These are phyloP conservation scores for Hirsutella minnesotensis DNA, from an alignment of 2,329 filamentous ascomycete species.

Conservation along the genomic window DNA sequence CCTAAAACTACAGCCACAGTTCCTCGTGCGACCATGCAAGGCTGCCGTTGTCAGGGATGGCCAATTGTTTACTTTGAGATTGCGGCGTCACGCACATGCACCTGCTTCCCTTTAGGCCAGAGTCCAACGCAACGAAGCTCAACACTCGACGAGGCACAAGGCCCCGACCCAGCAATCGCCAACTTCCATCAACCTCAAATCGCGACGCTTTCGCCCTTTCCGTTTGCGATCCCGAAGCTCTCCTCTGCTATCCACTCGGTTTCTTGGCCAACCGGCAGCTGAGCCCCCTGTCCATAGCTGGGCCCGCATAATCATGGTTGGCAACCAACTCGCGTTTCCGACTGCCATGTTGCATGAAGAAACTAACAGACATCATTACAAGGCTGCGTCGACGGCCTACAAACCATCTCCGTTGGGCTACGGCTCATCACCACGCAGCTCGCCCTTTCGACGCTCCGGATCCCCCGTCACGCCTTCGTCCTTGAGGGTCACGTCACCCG, in stretches of 20 bases:
- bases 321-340: conserved; percentile 9
- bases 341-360: conserved; percentile 7
- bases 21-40: conserved; percentile 8
- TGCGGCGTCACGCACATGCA: not conserved
- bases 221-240: not conserved
- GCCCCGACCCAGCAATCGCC: too few relatives aligned
- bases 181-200: too few relatives aligned
- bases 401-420: conserved; percentile 63
- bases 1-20: conserved; percentile 8
- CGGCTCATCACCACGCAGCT: conserved; percentile 52
- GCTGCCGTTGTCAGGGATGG: conserved; percentile 12
- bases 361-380: conserved; percentile 23
- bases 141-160: too few relatives aligned
- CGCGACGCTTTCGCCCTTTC: too few relatives aligned
- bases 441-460: conserved; percentile 50
- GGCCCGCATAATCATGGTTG: conserved; percentile 17
- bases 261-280: conserved; percentile 10
- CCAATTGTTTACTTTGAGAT: conserved; percentile 14
- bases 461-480: conserved; percentile 54
- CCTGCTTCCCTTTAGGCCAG: not conserved
- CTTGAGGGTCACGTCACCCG: conserved; percentile 53
- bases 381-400: conserved; percentile 47
- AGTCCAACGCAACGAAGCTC: too few relatives aligned
- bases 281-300: conserved; percentile 1
- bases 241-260: conserved; percentile 5